Evolutionary conservation across 768 basidiomycete genomes (phyloP).

Genomic region (Chalciporus chontae): DNA sequence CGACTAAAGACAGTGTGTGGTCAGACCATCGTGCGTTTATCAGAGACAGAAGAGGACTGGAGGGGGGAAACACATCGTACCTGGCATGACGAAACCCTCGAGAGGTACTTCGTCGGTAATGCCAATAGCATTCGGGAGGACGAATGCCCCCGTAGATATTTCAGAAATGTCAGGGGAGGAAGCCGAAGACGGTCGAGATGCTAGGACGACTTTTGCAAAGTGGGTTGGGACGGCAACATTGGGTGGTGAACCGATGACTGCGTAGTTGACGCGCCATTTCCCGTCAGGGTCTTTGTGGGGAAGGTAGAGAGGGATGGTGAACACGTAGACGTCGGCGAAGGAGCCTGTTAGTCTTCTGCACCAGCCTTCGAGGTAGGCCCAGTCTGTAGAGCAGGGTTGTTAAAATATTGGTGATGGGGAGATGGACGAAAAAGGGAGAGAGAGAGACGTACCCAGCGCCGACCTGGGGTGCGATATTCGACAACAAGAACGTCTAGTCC

Average conservation of each 20-base stretch:
- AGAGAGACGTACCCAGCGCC: constrained; percentile 69
- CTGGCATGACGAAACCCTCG: constrained; percentile 76
- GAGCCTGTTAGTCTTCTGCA: constrained; percentile 83
- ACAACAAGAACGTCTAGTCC: constrained; percentile 92
- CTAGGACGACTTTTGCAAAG: constrained; percentile 93
- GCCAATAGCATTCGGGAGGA: constrained; percentile 89
- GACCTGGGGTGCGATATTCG: constrained; percentile 98
- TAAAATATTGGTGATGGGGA: too few relatives aligned
- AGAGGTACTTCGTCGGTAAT: constrained; percentile 85
- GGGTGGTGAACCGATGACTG: constrained; percentile 94
- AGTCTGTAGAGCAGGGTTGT: constrained; percentile 56
- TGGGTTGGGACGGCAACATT: constrained; percentile 94
- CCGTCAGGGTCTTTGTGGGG: constrained; percentile 83
- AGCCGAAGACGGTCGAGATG: constrained; percentile 71
- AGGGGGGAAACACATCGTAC: constrained; percentile 36
- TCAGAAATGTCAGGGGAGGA: constrained; percentile 68
- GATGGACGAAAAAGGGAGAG: too few relatives aligned
- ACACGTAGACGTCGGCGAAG: constrained; percentile 95
- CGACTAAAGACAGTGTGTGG: constrained; percentile 63
- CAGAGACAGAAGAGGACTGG: too few relatives aligned
- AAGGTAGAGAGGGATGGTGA: constrained; percentile 96
- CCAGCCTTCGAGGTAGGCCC: constrained; percentile 97
- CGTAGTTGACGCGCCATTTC: constrained; percentile 91
- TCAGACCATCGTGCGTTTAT: not conserved
- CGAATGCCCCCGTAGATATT: constrained; percentile 88